These are phyloP conservation scores for Marasmius tenuissimus DNA, from an alignment of 1,284 basidiomycete species.

Conservation along the genomic window DNA sequence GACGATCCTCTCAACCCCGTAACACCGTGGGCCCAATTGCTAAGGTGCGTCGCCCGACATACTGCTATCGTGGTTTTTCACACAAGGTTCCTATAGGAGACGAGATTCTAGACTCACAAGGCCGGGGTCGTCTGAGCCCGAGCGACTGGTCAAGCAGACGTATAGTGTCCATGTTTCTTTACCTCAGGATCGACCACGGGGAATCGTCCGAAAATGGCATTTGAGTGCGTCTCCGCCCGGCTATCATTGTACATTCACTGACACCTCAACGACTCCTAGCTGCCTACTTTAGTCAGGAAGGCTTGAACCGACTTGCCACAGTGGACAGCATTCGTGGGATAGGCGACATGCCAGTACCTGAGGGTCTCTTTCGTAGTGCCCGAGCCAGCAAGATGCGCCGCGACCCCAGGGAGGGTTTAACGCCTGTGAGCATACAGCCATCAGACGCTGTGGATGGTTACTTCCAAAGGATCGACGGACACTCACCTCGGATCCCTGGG, in stretches of 20 bases:
- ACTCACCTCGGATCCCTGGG: neutral
- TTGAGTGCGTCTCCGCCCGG: conserved; percentile 54
- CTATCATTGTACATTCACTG: conserved; percentile 1
- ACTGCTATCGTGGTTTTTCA: neutral
- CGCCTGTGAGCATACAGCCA: neutral
- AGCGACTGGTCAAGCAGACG: conserved; percentile 78
- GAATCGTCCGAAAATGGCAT: conserved; percentile 76
- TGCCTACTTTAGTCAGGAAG: conserved; percentile 78
- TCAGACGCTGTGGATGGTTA: conserved; percentile 3
- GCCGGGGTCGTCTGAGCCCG: conserved; percentile 44
- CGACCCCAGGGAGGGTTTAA: conserved; percentile 39
- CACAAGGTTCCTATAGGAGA: neutral
- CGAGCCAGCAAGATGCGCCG: conserved; percentile 64
- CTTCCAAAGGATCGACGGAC: neutral
- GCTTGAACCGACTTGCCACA: conserved; percentile 62
- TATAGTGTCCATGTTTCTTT: conserved; percentile 77
- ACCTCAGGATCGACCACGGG: conserved; percentile 62
- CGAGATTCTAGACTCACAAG: conserved; percentile 22
- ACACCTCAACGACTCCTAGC: conserved; percentile 38
- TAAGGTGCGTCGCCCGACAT: conserved; percentile 43
- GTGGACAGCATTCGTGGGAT: conserved; percentile 66
- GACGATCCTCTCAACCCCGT: conserved; percentile 65
- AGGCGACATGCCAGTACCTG: conserved; percentile 64
- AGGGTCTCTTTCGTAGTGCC: conserved; percentile 75
- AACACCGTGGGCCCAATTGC: conserved; percentile 74